These are phyloP conservation scores for Xylariaceae sp. DNA, from an alignment of 2,329 filamentous ascomycete genomes.

Conservation along the genomic window DNA sequence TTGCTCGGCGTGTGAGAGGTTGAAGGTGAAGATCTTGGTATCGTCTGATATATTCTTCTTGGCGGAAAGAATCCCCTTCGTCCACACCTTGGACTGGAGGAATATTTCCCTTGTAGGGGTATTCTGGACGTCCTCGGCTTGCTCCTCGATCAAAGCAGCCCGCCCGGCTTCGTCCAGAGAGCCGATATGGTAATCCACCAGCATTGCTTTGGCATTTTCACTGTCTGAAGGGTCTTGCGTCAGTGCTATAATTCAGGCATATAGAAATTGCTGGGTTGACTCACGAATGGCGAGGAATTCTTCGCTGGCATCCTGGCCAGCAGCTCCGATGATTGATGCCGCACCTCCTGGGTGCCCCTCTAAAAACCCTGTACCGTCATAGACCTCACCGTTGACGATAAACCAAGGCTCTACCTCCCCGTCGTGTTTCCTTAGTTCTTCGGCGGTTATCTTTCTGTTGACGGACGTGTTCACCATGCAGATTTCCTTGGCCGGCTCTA, in stretches of 20 bases:
- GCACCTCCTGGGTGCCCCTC: constrained; percentile 81
- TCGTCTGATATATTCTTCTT: constrained; percentile 70
- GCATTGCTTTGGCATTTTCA: constrained; percentile 87
- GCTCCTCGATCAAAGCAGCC: constrained; percentile 41
- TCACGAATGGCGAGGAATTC: constrained; percentile 89
- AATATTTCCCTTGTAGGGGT: constrained; percentile 51
- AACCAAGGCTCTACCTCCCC: constrained; percentile 70
- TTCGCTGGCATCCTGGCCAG: constrained; percentile 75
- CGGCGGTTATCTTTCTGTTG: constrained; percentile 55
- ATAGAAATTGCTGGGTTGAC: constrained; percentile 27
- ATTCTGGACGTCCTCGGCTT: constrained; percentile 8
- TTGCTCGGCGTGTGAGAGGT: constrained; percentile 64
- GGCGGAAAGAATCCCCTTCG: constrained; percentile 58
- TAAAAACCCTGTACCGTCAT: constrained; percentile 75
- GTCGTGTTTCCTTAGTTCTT: constrained; percentile 64
- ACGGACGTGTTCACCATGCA: constrained; percentile 68
- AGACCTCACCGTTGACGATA: constrained; percentile 80
- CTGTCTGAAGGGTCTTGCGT: constrained; percentile 50
- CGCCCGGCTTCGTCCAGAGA: constrained; percentile 57
- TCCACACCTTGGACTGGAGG: constrained; percentile 65
- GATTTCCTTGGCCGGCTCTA: constrained; percentile 55
- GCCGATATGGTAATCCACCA: constrained; percentile 78
- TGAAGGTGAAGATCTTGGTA: constrained; percentile 74
- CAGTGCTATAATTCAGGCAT: constrained; percentile 4
- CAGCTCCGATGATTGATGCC: constrained; percentile 72